Conservation (phyloP, 306 rosid species). For the Prunus salicina region DNA sequence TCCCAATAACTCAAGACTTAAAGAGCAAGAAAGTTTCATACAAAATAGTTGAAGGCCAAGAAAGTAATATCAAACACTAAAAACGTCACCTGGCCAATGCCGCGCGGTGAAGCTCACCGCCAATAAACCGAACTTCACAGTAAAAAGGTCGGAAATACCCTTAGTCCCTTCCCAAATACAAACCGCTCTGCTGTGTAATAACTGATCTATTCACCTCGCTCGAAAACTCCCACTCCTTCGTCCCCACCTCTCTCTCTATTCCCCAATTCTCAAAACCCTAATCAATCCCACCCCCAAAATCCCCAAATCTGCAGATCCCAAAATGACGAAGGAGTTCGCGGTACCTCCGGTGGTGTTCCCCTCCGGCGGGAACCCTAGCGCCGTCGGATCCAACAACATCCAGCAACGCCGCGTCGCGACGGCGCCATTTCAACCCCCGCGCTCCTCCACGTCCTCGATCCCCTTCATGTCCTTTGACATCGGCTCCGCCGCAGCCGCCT, state of each 20-base stretch:
- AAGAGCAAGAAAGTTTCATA: too few species aligned
- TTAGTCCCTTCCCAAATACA: not conserved
- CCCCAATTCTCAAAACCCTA: slow-evolving; percentile 17
- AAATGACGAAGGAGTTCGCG: slow-evolving; percentile 59
- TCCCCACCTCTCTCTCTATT: not conserved
- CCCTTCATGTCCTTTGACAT: slow-evolving; percentile 97
- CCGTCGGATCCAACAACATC: slow-evolving; percentile 32
- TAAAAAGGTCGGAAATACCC: not conserved
- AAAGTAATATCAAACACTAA: not conserved
- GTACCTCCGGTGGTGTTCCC: slow-evolving; percentile 93
- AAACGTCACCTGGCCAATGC: slow-evolving; percentile 1
- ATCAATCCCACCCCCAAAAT: not conserved
- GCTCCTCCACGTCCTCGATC: slow-evolving; percentile 56
- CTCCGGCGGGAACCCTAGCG: slow-evolving; percentile 57
- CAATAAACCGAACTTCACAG: not conserved
- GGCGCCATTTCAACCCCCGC: slow-evolving; percentile 83
- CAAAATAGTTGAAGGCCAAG: not conserved
- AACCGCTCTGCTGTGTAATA: not conserved
- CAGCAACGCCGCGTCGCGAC: slow-evolving; percentile 73
- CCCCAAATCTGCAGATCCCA: not conserved
- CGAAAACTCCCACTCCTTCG: not conserved
- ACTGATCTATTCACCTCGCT: not conserved
- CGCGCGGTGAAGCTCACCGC: not conserved
- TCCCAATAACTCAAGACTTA: too few species aligned
- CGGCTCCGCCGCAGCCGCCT: slow-evolving; percentile 71